A percentile compares a stretch with the other conserved stretches of the same genome.
Evolutionary conservation across 371 early-diverging fungal genomes (phyloP).

Genomic region (Actinomucor elegans): DNA sequence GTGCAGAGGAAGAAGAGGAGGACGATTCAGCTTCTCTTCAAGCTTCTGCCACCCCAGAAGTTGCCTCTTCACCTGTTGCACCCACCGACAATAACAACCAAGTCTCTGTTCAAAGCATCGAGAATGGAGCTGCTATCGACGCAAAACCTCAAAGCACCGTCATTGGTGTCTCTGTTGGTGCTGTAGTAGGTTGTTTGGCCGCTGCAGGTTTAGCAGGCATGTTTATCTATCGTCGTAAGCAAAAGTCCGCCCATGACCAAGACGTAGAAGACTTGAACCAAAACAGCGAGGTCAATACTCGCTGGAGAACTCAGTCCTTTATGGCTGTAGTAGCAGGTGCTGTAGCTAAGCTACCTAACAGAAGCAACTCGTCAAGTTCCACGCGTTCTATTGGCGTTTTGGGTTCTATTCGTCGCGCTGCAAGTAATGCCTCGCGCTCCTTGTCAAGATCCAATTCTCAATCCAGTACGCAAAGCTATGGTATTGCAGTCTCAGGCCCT

Average conservation of each 20-base stretch:
- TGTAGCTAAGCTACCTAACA: constrained; percentile 35
- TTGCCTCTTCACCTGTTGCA: not conserved
- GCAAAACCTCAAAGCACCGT: constrained; percentile 26
- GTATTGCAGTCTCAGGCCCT: constrained; percentile 27
- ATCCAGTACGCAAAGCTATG: constrained; percentile 27
- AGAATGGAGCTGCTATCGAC: constrained; percentile 11
- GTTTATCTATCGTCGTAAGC: constrained; percentile 31
- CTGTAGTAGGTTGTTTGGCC: constrained; percentile 35
- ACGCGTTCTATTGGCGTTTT: constrained; percentile 18
- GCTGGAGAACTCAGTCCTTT: constrained; percentile 37
- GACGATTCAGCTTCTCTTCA: not conserved
- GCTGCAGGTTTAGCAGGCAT: constrained; percentile 46
- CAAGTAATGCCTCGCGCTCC: constrained; percentile 28
- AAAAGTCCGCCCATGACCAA: constrained; percentile 18
- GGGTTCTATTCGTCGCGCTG: constrained; percentile 28
- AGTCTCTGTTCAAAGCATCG: constrained; percentile 15
- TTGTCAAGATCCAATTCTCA: constrained; percentile 11
- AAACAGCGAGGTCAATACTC: constrained; percentile 27
- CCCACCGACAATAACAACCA: constrained; percentile 3
- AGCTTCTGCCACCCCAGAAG: not conserved
- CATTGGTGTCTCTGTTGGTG: constrained; percentile 38
- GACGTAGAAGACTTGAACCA: constrained; percentile 17
- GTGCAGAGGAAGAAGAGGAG: not conserved
- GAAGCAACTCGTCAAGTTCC: constrained; percentile 15
- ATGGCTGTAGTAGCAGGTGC: constrained; percentile 41